Conservation (phyloP, 345 rosid genomes). For the Populus euphratica region DNA sequence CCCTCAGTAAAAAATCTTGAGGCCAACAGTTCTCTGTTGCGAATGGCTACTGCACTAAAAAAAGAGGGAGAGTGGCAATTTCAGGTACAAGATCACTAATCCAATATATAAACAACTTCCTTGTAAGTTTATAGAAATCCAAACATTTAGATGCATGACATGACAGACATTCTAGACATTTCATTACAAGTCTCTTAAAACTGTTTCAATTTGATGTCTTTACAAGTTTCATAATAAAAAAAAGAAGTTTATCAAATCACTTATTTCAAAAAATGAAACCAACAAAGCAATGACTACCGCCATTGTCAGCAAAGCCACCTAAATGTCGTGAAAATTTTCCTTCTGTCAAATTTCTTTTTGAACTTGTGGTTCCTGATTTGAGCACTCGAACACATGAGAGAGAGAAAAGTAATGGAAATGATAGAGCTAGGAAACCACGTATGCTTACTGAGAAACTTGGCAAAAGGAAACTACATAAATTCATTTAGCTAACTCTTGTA, state of each 20-base stretch:
- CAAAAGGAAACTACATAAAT: background rate
- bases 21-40: background rate
- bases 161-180: background rate
- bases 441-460: background rate
- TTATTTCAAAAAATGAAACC: background rate
- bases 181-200: background rate
- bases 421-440: background rate
- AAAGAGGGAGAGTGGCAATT: background rate
- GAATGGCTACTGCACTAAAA: background rate
- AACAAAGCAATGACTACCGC: background rate
- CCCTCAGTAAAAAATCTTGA: background rate
- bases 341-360: too few species aligned
- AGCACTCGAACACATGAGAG: background rate
- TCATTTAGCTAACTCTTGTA: background rate
- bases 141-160: background rate
- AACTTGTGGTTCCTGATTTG: background rate
- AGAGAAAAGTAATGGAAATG: background rate
- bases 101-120: background rate
- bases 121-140: background rate
- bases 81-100: background rate
- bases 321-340: background rate
- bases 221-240: background rate
- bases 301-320: background rate
- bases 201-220: background rate
- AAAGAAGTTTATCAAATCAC: background rate